Percentiles rank a stretch among this genome's conserved stretches.
Conservation (phyloP, 2,329 filamentous ascomycete genomes). For the Colletotrichum sp. region DNA sequence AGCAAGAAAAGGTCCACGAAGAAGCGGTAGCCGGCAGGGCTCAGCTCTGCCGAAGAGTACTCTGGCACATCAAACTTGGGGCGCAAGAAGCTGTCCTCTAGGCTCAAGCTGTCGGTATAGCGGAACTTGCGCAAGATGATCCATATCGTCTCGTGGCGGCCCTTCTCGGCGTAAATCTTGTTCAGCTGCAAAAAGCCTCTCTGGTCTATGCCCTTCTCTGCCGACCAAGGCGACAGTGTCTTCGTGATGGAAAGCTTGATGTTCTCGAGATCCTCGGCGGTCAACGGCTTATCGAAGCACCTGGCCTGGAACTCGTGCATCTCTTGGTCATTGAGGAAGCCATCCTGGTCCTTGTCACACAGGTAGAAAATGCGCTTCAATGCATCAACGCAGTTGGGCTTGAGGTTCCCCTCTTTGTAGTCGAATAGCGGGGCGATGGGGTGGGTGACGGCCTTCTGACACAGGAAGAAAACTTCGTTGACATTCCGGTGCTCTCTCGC, state of each 20-base stretch:
- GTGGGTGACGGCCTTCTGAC: slow-evolving; percentile 97
- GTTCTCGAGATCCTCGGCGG: slow-evolving; percentile 81
- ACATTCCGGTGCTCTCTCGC: slow-evolving; percentile 92
- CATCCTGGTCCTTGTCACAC: slow-evolving; percentile 95
- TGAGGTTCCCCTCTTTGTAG: slow-evolving; percentile 88
- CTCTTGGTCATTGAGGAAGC: slow-evolving; percentile 87
- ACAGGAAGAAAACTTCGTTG: slow-evolving; percentile 96
- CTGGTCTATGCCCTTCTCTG: slow-evolving; percentile 77
- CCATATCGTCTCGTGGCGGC: slow-evolving; percentile 98
- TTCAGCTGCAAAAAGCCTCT: slow-evolving; percentile 88
- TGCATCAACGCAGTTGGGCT: slow-evolving; percentile 87
- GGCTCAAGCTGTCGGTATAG: slow-evolving; percentile 92
- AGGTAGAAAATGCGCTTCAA: slow-evolving; percentile 92
- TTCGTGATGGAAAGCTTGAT: slow-evolving; percentile 89
- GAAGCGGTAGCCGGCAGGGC: slow-evolving; percentile 93
- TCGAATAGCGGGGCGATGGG: slow-evolving; percentile 97
- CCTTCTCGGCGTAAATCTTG: slow-evolving; percentile 96
- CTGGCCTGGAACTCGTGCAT: slow-evolving; percentile 90
- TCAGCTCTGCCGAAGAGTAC: slow-evolving; percentile 90
- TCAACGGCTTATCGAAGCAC: slow-evolving; percentile 88
- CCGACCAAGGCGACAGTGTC: slow-evolving; percentile 64
- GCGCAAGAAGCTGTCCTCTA: slow-evolving; percentile 89
- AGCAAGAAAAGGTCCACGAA: slow-evolving; percentile 96
- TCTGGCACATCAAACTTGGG: slow-evolving; percentile 95
- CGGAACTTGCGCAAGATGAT: slow-evolving; percentile 94